Percentiles rank a stretch among this genome's conserved stretches.
phyloP scores from a whole-genome alignment of 148 eudicot species.

The Persicaria maculosa region DNA sequence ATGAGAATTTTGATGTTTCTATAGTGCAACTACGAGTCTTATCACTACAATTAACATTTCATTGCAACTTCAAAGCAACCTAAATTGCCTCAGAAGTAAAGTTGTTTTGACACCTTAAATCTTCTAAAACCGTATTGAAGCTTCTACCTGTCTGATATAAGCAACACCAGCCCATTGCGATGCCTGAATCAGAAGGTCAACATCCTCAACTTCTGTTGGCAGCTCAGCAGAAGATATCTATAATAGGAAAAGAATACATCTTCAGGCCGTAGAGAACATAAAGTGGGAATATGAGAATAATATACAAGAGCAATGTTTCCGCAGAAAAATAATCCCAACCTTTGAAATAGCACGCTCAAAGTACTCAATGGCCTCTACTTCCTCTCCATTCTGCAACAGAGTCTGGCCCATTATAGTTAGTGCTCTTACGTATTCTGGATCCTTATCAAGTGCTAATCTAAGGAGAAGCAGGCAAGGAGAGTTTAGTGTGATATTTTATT shows the following conservation, averaged over 20 bases:
- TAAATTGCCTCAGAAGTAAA: background rate
- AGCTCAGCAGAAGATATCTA: slow-evolving; percentile 42
- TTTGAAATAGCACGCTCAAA: slow-evolving; percentile 60
- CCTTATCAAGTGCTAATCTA: slow-evolving; percentile 78
- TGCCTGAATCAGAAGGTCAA: slow-evolving; percentile 64
- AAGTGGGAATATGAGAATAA: background rate
- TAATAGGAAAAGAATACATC: background rate
- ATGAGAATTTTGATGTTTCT: background rate
- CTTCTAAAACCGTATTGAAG: background rate
- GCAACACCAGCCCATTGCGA: slow-evolving; percentile 63
- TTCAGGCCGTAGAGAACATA: background rate
- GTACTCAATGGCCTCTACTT: slow-evolving; percentile 51
- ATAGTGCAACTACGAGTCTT: too few species aligned
- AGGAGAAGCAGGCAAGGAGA: slow-evolving; percentile 9
- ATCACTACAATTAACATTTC: too few species aligned
- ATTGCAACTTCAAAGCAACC: background rate
- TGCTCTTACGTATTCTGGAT: slow-evolving; percentile 68
- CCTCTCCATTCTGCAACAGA: slow-evolving; percentile 34
- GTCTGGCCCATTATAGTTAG: slow-evolving; percentile 61
- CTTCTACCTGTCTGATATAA: slow-evolving; percentile 43
- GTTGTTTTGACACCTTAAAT: background rate
- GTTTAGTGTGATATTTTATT: background rate
- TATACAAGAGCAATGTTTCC: background rate
- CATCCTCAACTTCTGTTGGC: slow-evolving; percentile 45
- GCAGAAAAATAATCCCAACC: slow-evolving; percentile 28